Conservation (phyloP, 176 grass and related monocot species). For the Eleusine indica region DNA sequence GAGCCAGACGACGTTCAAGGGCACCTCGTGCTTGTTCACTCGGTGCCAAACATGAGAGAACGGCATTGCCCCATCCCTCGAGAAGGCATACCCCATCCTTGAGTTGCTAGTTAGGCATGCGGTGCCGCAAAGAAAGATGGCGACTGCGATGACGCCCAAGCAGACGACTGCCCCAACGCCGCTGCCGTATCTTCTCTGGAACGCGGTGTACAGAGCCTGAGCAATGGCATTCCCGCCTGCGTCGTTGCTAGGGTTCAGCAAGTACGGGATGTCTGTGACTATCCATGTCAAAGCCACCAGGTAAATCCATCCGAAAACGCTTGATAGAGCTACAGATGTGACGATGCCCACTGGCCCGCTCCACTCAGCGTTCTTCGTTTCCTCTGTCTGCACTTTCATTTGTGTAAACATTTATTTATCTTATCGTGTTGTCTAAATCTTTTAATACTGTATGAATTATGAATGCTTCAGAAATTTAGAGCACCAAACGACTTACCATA, state of each 20-base stretch:
- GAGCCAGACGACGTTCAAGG: slow-evolving; percentile 76
- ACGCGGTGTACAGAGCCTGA: slow-evolving; percentile 53
- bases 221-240: slow-evolving; percentile 77
- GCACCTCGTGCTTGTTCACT: slow-evolving; percentile 69
- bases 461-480: no score
- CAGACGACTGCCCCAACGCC: slow-evolving; percentile 61
- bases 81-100: slow-evolving; percentile 81
- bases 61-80: slow-evolving; percentile 73
- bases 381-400: slow-evolving; percentile 60
- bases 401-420: neutral
- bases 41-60: slow-evolving; percentile 54
- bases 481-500: slow-evolving; percentile 48
- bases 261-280: slow-evolving; percentile 57
- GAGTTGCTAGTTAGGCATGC: slow-evolving; percentile 65
- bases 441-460: no score
- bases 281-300: slow-evolving; percentile 56
- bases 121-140: slow-evolving; percentile 58
- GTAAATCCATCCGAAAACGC: slow-evolving; percentile 60
- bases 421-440: no score
- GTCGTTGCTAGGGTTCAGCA: slow-evolving; percentile 54
- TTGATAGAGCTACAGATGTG: slow-evolving; percentile 51
- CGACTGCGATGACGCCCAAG: slow-evolving; percentile 51
- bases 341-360: slow-evolving; percentile 69
- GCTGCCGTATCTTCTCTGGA: slow-evolving; percentile 54
- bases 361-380: slow-evolving; percentile 74